Evolutionary conservation across 2,329 filamentous ascomycete species (phyloP).

Genomic region (Helminthosporium solani): DNA sequence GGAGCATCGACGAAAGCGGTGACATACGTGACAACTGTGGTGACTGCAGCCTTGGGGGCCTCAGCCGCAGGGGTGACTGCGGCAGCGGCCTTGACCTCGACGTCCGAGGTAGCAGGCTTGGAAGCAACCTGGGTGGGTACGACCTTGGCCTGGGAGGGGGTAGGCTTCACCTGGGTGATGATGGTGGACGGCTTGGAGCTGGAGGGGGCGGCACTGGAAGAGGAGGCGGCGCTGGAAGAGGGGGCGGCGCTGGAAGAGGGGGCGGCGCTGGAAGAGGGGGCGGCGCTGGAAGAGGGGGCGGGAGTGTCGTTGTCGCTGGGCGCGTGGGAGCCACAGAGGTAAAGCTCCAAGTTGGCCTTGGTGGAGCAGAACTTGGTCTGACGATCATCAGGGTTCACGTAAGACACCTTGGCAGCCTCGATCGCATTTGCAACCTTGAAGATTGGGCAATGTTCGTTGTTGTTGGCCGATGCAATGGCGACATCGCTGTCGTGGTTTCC

Average conservation of each 20-base stretch:
- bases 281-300: conserved; percentile 11
- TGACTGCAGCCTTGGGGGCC: background rate
- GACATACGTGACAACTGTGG: conserved; percentile 7
- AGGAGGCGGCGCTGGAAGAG: conserved; percentile 10
- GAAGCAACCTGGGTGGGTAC: background rate
- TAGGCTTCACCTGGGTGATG: background rate
- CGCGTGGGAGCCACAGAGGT: conserved; percentile 37
- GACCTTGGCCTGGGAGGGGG: background rate
- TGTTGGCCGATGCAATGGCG: conserved; percentile 12
- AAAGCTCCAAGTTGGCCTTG: conserved; percentile 32
- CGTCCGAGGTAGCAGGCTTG: conserved; percentile 7
- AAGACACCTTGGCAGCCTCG: conserved; percentile 32
- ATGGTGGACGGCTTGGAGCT: background rate
- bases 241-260: background rate
- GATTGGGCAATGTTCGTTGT: conserved; percentile 36
- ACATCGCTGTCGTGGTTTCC: conserved; percentile 19
- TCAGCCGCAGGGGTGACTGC: conserved; percentile 4
- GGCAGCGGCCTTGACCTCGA: conserved; percentile 3
- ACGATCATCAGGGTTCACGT: conserved; percentile 33
- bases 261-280: conserved; percentile 6
- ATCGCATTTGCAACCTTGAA: conserved; percentile 23
- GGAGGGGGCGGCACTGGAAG: conserved; percentile 11
- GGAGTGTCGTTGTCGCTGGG: conserved; percentile 21
- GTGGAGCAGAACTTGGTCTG: conserved; percentile 36
- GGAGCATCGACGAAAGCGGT: conserved; percentile 19